Conservation (phyloP, 768 basidiomycete genomes). For the Phlebiopsis flavidoalba region DNA sequence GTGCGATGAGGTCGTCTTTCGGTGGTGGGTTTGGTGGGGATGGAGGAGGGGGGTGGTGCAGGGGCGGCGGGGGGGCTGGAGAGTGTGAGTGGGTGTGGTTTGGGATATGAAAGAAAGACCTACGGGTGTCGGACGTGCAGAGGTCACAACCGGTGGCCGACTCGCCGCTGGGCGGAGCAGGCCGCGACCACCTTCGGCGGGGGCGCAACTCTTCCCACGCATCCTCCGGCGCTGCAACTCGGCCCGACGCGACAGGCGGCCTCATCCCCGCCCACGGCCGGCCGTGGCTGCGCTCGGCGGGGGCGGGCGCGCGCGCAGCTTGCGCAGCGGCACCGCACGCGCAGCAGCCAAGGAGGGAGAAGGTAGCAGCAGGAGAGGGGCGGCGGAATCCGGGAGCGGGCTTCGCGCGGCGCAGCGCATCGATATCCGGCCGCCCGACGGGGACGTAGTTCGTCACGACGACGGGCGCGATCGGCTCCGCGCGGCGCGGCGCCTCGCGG, state of each 20-base stretch:
- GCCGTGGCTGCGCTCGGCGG: conserved; percentile 13
- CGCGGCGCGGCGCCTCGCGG: conserved; percentile 65
- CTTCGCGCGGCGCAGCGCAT: conserved; percentile 35
- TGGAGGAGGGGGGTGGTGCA: conserved; percentile 40
- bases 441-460: conserved; percentile 76
- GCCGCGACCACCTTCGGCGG: conserved; percentile 24
- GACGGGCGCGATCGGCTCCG: conserved; percentile 78
- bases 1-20: conserved; percentile 80
- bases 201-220: conserved; percentile 62
- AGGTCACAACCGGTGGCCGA: conserved; percentile 17
- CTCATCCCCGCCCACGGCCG: too few species aligned
- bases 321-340: not conserved
- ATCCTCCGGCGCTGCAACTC: conserved; percentile 38
- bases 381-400: conserved; percentile 8
- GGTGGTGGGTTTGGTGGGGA: conserved; percentile 60
- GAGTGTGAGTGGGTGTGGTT: conserved; percentile 26
- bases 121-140: conserved; percentile 26
- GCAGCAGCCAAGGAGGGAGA: not conserved
- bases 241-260: conserved; percentile 35
- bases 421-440: conserved; percentile 69
- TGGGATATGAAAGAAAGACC: conserved; percentile 30
- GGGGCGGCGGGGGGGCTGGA: conserved; percentile 32
- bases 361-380: not conserved
- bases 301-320: not conserved
- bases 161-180: conserved; percentile 27